Evolutionary conservation across 345 rosid genomes (phyloP).

Genomic region (Populus deltoides): DNA sequence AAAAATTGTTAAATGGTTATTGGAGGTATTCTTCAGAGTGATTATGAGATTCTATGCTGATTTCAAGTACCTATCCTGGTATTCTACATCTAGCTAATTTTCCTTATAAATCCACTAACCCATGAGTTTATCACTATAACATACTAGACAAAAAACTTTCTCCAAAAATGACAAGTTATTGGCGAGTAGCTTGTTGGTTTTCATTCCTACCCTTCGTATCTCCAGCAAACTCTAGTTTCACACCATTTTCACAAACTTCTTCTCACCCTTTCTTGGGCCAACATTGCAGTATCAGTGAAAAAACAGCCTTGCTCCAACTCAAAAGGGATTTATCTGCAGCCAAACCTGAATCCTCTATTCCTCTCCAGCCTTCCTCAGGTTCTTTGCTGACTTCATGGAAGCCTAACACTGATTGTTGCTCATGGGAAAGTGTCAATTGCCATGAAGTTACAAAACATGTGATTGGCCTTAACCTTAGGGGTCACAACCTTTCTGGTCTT

Average conservation of each 20-base stretch:
- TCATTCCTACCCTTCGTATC: background rate
- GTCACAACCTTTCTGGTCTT: background rate
- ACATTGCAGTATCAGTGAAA: background rate
- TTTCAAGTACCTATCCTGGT: too few species aligned
- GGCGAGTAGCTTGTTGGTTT: background rate
- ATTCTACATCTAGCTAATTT: background rate
- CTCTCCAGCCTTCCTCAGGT: background rate
- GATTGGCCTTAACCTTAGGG: background rate
- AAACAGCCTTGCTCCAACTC: background rate
- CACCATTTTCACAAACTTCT: background rate
- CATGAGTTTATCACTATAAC: background rate
- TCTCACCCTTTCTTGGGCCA: background rate
- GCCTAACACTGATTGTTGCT: background rate
- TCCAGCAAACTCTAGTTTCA: background rate
- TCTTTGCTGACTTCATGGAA: background rate
- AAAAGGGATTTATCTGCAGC: background rate
- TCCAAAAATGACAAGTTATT: background rate
- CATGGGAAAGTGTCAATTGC: background rate
- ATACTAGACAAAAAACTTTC: background rate
- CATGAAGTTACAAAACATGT: background rate
- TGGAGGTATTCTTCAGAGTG: too few species aligned
- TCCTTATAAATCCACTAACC: background rate
- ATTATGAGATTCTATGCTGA: too few species aligned
- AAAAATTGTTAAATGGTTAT: too few species aligned
- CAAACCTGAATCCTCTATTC: background rate